Base-by-base conservation (phyloP, 345 rosid species). In the Dipteronia dyeriana region DNA sequence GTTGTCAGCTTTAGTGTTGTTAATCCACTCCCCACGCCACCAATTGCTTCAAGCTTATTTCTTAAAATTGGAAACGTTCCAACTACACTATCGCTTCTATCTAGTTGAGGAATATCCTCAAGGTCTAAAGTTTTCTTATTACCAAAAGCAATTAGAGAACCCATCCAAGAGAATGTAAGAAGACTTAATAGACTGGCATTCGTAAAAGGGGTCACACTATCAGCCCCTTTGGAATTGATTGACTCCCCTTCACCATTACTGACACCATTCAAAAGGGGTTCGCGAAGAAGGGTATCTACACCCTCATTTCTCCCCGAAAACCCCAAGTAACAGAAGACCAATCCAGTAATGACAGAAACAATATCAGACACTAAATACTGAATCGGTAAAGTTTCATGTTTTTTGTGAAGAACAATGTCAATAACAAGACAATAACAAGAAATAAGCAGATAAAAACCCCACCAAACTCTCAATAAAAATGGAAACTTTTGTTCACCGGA, bases 391-490 rank as follows among this genome's bases (percentile, higher is more conserved):
- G 70, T 38, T 1, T 19, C 41, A 17, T 75, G 70, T 1, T 31
- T 59, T 38, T 57, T 60, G 65, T 59, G n/a, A 47, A 73, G 61
- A 72, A 85, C 66, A 70, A 82, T 11, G 76, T 79, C 90, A 75
- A 87, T 56, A 31, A 75, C 83, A 47, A 87, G 78, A 60, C 66
- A 73, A 75, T 84, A 87, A 80, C 84, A 87, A 29, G 89, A 87
- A 73, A 88, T 56, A 54, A 78, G 69, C 0, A 80, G 53, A 73
- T 88, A 87, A 66, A 86, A 80, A 2, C 81, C 86, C 88, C 86
- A 90, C 91, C 89, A 88, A 74, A 84, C 63, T 79, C 91, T 88
- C 83, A 87, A 66, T 19, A 79, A 70, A 71, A 80, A n/a, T 0
- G 86, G 83, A 45, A 87, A 83, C 81, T 43, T 81, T 3, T 56